A percentile compares a stretch with the other conserved stretches of the same genome.
Conservation (phyloP, 331 rosid genomes). For the Acacia concinna region DNA sequence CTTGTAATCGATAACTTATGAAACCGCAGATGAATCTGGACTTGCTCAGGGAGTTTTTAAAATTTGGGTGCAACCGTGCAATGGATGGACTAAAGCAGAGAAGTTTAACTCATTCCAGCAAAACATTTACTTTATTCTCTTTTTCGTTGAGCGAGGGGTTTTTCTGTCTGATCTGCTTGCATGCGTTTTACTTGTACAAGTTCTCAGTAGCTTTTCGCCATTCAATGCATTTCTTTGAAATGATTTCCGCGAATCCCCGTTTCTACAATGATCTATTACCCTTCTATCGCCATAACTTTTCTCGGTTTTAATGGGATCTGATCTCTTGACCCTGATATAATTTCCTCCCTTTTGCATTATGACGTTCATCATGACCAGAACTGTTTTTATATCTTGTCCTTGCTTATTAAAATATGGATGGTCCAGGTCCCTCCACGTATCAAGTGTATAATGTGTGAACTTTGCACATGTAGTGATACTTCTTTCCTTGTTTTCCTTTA, state of each 20-base stretch:
- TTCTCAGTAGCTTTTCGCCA: not conserved
- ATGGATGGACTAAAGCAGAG: not conserved
- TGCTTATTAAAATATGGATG: not conserved
- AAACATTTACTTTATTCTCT: not conserved
- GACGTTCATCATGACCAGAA: not conserved
- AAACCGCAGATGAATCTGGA: not conserved
- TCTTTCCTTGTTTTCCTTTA: not conserved
- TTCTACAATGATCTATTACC: not conserved
- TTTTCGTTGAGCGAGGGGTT: no score
- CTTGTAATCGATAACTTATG: not conserved
- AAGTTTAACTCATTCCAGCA: not conserved
- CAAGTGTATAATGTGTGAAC: not conserved
- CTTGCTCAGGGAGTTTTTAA: not conserved
- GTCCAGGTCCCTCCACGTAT: not conserved
- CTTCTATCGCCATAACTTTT: not conserved
- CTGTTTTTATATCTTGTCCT: constrained; percentile 1
- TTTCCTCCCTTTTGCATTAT: not conserved
- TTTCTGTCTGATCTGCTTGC: not conserved
- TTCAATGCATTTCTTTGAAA: not conserved
- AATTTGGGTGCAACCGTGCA: not conserved
- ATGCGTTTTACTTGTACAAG: not conserved
- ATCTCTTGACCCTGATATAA: not conserved
- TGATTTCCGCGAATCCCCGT: not conserved
- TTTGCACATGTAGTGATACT: not conserved
- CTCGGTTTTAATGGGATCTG: not conserved